Percentiles rank a stretch among this genome's conserved stretches.
These are phyloP conservation scores for Albatrellus sp. DNA, from an alignment of 1,284 basidiomycete genomes.

Conservation along the genomic window DNA sequence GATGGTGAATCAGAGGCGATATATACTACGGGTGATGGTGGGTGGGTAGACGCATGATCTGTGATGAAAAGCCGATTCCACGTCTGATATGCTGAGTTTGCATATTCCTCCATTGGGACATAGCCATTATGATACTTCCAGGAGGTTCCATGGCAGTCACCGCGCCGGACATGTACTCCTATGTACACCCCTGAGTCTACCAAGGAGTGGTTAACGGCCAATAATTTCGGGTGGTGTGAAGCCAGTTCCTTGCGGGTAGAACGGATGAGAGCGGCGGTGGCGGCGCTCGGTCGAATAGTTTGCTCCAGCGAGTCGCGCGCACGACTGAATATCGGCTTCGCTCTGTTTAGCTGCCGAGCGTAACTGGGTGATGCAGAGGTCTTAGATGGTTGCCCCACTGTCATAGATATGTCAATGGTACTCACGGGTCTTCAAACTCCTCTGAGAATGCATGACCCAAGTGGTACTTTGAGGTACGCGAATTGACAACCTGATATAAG, in stretches of 20 bases:
- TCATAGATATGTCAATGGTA: slow-evolving; percentile 5
- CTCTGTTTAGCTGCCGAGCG: slow-evolving; percentile 36
- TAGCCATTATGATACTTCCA: slow-evolving; percentile 32
- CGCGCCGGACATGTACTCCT: slow-evolving; percentile 46
- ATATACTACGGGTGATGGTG: slow-evolving; percentile 27
- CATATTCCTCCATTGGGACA: slow-evolving; percentile 37
- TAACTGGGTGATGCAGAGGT: slow-evolving; percentile 25
- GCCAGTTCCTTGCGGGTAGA: slow-evolving; percentile 35
- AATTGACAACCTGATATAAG: slow-evolving; percentile 39
- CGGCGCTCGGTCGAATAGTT: slow-evolving; percentile 40
- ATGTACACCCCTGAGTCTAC: slow-evolving; percentile 25
- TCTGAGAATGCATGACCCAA: slow-evolving; percentile 42
- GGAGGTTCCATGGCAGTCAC: slow-evolving; percentile 37
- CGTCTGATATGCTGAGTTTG: slow-evolving; percentile 26
- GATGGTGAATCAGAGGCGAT: slow-evolving; percentile 48
- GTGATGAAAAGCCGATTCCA: slow-evolving; percentile 27
- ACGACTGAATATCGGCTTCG: slow-evolving; percentile 38
- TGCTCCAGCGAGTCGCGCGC: slow-evolving; percentile 33
- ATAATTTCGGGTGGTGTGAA: slow-evolving; percentile 15
- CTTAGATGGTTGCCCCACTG: background rate
- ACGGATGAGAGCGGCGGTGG: slow-evolving; percentile 33
- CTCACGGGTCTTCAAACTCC: slow-evolving; percentile 51
- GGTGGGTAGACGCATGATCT: slow-evolving; percentile 7
- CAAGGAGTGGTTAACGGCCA: slow-evolving; percentile 13
- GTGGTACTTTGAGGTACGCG: slow-evolving; percentile 52